A percentile compares a stretch with the other conserved stretches of the same genome.
Conservation (phyloP, 2,329 filamentous ascomycete genomes). For the Lizonia empirigonia region DNA sequence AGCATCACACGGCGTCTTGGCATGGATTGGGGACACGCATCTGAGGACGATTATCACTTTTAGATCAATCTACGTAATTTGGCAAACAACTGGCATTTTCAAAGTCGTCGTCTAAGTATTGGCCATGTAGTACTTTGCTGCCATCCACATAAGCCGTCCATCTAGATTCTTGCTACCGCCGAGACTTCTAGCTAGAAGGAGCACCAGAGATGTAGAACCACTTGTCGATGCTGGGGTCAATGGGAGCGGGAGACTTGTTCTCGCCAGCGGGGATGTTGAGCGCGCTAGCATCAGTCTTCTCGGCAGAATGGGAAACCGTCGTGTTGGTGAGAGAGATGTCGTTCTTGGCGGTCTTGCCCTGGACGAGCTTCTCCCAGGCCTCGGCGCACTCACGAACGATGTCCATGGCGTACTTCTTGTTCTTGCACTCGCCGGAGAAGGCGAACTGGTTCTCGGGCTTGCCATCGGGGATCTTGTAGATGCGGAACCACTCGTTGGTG, state of each 20-base stretch:
- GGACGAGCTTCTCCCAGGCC: slow-evolving; percentile 95
- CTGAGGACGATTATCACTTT: slow-evolving; percentile 17
- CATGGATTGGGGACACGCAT: slow-evolving; percentile 12
- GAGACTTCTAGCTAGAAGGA: slow-evolving; percentile 58
- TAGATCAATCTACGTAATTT: slow-evolving; percentile 26
- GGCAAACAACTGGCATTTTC: slow-evolving; percentile 18
- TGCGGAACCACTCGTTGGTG: slow-evolving; percentile 99
- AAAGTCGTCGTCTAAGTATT: not conserved
- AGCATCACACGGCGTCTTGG: slow-evolving; percentile 39
- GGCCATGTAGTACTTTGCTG: not conserved
- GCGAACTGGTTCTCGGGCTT: slow-evolving; percentile 99
- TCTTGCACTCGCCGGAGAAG: slow-evolving; percentile 99
- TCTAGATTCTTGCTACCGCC: not conserved
- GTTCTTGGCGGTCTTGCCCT: slow-evolving; percentile 80
- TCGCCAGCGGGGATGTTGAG: slow-evolving; percentile 79
- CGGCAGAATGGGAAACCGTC: slow-evolving; percentile 73
- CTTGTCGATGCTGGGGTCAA: slow-evolving; percentile 98
- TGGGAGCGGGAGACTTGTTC: slow-evolving; percentile 82
- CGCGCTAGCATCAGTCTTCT: slow-evolving; percentile 71
- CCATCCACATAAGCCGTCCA: slow-evolving; percentile 1
- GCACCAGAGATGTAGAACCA: slow-evolving; percentile 99
- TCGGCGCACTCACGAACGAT: slow-evolving; percentile 95
- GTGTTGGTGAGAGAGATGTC: slow-evolving; percentile 83
- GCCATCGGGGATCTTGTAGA: slow-evolving; percentile 99
- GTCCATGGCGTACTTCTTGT: slow-evolving; percentile 97